Conservation (phyloP, 441 rosid species). For the Bocquillonia castaneifolia region DNA sequence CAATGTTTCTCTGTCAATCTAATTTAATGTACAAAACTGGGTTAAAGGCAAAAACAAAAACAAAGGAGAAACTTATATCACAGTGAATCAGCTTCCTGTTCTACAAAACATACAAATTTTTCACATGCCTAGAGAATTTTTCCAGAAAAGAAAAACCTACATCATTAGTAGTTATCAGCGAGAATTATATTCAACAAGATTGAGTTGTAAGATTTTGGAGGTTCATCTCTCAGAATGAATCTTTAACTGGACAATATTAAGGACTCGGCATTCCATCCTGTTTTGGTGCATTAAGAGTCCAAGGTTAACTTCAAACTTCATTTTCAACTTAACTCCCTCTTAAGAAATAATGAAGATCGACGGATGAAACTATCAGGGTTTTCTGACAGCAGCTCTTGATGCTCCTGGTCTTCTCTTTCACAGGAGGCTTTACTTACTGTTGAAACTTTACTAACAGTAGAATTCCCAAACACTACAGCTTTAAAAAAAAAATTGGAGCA, state of each 20-base stretch:
- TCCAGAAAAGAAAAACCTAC: neutral
- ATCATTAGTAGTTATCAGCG: neutral
- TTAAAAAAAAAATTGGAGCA: neutral
- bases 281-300: neutral
- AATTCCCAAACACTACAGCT: slow-evolving; percentile 17
- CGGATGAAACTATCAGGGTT: slow-evolving; percentile 8
- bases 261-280: neutral
- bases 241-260: slow-evolving; percentile 3
- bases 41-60: neutral
- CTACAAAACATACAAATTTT: neutral
- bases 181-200: neutral
- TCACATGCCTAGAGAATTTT: slow-evolving; percentile 2
- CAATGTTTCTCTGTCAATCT: neutral
- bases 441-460: slow-evolving; percentile 14
- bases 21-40: neutral
- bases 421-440: slow-evolving; percentile 15
- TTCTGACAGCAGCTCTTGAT: slow-evolving; percentile 16
- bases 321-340: slow-evolving; percentile 22
- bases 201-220: neutral
- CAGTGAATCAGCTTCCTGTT: neutral
- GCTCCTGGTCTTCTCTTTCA: slow-evolving; percentile 16
- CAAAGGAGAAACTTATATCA: neutral
- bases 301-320: neutral
- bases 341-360: slow-evolving; percentile 17
- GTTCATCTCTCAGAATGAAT: neutral